Evolutionary conservation across 108 stramenopile genomes (phyloP).

Genomic region (Hondaea fermentalgiana): DNA sequence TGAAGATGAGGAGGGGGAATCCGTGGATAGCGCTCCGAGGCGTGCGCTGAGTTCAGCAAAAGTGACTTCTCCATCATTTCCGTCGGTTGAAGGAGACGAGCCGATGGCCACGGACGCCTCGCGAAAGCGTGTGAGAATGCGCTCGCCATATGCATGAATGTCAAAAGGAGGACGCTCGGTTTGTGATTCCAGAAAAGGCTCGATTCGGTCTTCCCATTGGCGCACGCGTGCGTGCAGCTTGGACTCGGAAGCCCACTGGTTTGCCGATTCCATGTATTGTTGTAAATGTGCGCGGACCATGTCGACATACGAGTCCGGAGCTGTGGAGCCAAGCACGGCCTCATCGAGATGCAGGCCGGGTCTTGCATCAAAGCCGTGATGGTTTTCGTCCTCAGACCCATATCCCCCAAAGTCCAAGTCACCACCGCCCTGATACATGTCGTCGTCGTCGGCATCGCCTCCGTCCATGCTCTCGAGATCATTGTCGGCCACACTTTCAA

Average conservation of each 20-base stretch:
- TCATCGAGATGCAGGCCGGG: not conserved
- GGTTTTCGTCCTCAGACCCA: not conserved
- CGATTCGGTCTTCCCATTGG: conserved; percentile 71
- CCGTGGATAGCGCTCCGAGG: not conserved
- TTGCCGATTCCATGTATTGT: conserved; percentile 75
- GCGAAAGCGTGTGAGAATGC: conserved; percentile 39
- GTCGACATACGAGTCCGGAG: conserved; percentile 61
- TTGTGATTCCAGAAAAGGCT: conserved; percentile 75
- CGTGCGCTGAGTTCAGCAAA: not conserved
- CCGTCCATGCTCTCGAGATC: conserved; percentile 41
- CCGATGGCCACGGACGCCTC: not conserved
- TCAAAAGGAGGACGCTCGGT: conserved; percentile 74
- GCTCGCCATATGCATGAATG: conserved; percentile 69
- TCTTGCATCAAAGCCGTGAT: too few relatives aligned
- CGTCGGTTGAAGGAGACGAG: too few relatives aligned
- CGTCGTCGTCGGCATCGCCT: conserved; percentile 44
- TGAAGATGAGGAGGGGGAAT: too few relatives aligned
- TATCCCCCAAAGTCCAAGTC: not conserved
- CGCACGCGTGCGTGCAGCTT: conserved; percentile 74
- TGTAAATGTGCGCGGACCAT: conserved; percentile 76
- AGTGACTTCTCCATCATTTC: not conserved
- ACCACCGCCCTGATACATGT: not conserved
- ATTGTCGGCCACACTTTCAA: conserved; percentile 26
- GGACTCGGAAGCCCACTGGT: conserved; percentile 75
- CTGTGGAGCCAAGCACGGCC: not conserved